A percentile compares a stretch with the other conserved stretches of the same genome.
Conservation (phyloP, 345 rosid genomes). For the Hibiscus tridactylites region DNA sequence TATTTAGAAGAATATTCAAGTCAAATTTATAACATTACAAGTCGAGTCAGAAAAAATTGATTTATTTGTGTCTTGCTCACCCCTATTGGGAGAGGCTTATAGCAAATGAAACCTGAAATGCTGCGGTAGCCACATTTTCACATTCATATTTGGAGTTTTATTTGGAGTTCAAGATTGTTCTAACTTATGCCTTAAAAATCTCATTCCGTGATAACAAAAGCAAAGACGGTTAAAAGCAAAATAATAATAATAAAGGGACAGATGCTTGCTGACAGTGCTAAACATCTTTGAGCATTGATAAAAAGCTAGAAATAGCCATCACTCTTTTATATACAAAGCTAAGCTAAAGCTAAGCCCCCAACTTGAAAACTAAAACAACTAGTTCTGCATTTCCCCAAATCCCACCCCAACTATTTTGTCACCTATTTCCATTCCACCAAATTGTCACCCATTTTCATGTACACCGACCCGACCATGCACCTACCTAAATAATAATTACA, state of each 20-base stretch:
- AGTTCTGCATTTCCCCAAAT: constrained; percentile 5
- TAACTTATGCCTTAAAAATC: not conserved
- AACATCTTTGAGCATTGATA: not conserved
- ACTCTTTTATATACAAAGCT: constrained; percentile 3
- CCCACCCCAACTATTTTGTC: constrained; percentile 14
- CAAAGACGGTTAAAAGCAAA: not conserved
- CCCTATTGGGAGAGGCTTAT: no score
- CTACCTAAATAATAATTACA: constrained; percentile 40
- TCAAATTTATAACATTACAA: no score
- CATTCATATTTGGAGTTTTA: no score
- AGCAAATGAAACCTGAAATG: no score
- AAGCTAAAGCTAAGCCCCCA: constrained; percentile 8
- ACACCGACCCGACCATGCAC: constrained; percentile 7
- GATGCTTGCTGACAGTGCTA: not conserved
- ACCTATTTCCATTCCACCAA: constrained; percentile 8
- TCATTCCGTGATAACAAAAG: not conserved
- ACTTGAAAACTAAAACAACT: constrained; percentile 4
- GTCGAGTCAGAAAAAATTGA: no score
- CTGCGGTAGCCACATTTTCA: no score
- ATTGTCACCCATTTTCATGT: not conserved
- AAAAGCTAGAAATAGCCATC: not conserved
- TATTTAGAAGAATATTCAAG: no score
- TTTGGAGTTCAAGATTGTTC: no score
- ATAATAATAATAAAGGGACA: not conserved
- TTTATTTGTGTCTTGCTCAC: no score